Evolutionary conservation across 208 protist species (phyloP).

Genomic region (Borovskyia barvae): DNA sequence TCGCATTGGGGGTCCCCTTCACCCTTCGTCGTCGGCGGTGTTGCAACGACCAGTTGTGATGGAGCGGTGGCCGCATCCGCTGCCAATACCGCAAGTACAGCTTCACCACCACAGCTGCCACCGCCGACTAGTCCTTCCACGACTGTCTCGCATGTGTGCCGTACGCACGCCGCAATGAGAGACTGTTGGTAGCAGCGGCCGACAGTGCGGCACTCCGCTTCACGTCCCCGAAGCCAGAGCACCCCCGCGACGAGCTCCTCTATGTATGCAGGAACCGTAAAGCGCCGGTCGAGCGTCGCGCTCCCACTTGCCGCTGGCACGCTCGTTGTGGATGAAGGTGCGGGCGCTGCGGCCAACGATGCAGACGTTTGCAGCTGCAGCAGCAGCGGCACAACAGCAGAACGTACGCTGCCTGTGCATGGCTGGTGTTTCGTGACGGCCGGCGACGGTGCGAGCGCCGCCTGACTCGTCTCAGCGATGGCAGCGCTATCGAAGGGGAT

Average conservation of each 20-base stretch:
- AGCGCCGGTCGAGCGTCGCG: conserved; percentile 37
- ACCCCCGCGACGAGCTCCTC: conserved; percentile 58
- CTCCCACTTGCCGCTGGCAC: neutral
- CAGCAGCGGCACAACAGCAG: conserved; percentile 8
- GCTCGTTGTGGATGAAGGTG: neutral
- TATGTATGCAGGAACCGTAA: conserved; percentile 63
- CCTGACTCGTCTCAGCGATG: neutral
- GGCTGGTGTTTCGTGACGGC: neutral
- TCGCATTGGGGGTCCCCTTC: neutral
- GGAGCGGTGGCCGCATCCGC: neutral
- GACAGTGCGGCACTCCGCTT: conserved; percentile 63
- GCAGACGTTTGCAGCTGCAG: neutral
- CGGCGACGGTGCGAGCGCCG: neutral
- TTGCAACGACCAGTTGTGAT: neutral
- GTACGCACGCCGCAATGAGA: conserved; percentile 20
- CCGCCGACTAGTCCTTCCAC: neutral
- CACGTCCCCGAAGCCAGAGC: conserved; percentile 66
- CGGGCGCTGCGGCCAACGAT: conserved; percentile 1
- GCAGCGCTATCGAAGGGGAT: conserved; percentile 18
- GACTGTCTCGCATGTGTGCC: neutral
- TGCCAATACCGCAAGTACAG: too few species aligned
- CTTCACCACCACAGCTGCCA: too few species aligned
- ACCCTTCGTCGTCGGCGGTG: neutral
- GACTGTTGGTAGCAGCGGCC: conserved; percentile 40
- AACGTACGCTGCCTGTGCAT: neutral